These are phyloP conservation scores for Ulota crispa DNA, from an alignment of 225 moss, liverwort and hornwort genomes.

Conservation along the genomic window DNA sequence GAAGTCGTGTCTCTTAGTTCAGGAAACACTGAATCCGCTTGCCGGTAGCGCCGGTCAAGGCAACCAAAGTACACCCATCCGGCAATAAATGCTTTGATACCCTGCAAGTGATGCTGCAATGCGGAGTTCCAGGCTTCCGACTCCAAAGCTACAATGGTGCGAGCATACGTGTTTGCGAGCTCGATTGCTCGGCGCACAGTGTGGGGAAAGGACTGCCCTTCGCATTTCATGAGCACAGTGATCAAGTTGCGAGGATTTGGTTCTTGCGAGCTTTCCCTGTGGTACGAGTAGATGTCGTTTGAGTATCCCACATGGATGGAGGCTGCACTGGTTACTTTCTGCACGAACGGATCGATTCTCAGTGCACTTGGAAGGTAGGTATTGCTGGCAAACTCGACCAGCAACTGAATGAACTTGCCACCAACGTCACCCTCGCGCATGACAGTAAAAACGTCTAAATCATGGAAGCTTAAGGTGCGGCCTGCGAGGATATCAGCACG, in stretches of 20 bases:
- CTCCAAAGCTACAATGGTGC: not conserved
- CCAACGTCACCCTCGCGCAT: not conserved
- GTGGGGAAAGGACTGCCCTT: not conserved
- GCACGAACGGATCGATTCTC: not conserved
- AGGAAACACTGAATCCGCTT: not conserved
- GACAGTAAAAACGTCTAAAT: not conserved
- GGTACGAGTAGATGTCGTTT: not conserved
- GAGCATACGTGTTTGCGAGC: not conserved
- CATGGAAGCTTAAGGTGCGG: not conserved
- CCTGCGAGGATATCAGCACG: not conserved
- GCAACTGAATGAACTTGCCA: not conserved
- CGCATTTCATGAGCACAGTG: not conserved
- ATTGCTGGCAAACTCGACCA: not conserved
- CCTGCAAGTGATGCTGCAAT: not conserved
- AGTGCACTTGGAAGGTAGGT: not conserved
- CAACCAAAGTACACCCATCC: not conserved
- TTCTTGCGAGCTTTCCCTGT: not conserved
- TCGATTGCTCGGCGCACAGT: not conserved
- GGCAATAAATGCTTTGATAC: not conserved
- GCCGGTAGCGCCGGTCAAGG: not conserved
- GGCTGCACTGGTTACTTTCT: not conserved
- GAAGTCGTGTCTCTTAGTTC: not conserved
- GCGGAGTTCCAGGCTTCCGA: not conserved
- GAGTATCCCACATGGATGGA: not conserved
- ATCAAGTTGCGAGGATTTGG: conserved; percentile 13